A percentile compares a stretch with the other conserved stretches of the same genome.
Evolutionary conservation across 164 flowering plant genomes (phyloP).

Genomic region (Houttuynia cordata): DNA sequence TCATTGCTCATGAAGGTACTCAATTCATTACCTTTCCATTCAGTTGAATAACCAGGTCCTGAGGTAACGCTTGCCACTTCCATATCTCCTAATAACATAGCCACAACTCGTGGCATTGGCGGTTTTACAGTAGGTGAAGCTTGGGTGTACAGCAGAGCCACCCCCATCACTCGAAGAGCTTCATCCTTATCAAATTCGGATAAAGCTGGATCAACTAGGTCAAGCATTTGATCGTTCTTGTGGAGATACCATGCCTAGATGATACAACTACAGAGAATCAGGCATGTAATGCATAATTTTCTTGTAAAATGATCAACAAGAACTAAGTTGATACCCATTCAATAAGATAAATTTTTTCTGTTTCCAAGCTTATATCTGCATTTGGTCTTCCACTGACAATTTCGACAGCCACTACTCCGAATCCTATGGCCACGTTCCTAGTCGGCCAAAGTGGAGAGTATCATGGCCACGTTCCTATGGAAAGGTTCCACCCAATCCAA

Average conservation of each 20-base stretch:
- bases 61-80: conserved; percentile 24
- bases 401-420: conserved; percentile 22
- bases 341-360: conserved; percentile 19
- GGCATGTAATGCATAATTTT: too few species aligned
- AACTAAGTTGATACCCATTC: conserved; percentile 16
- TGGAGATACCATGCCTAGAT: conserved; percentile 41
- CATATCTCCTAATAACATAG: conserved; percentile 36
- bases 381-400: conserved; percentile 21
- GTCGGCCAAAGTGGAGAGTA: too few species aligned
- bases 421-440: too few species aligned
- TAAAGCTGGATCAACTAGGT: conserved; percentile 29
- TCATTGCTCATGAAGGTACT: conserved; percentile 12
- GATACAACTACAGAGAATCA: not conserved
- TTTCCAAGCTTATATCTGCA: conserved; percentile 14
- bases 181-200: conserved; percentile 19
- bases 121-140: conserved; percentile 33
- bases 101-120: conserved; percentile 27
- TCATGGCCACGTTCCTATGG: too few species aligned
- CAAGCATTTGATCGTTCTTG: conserved; percentile 23
- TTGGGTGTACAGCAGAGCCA: conserved; percentile 43
- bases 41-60: conserved; percentile 29
- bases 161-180: conserved; percentile 24
- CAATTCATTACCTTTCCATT: conserved; percentile 24
- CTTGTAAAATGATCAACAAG: too few species aligned
- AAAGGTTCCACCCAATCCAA: too few species aligned